Conservation (phyloP, 2,329 filamentous ascomycete genomes). For the Colletotrichum sp. region DNA sequence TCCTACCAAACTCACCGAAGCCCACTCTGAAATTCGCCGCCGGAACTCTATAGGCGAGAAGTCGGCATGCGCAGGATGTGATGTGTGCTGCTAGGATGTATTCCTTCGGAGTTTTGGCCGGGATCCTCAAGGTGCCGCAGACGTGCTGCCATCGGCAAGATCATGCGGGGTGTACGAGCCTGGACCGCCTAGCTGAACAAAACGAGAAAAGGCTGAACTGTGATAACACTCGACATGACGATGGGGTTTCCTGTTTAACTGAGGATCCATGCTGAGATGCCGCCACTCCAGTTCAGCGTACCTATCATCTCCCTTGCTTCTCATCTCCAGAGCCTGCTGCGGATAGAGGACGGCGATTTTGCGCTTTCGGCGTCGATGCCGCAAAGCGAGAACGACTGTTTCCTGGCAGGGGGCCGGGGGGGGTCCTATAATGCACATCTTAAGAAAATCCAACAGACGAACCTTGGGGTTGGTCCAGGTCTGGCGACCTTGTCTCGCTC, state of each 20-base stretch:
- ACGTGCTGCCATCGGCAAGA: neutral
- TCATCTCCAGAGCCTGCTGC: neutral
- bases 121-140: neutral
- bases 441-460: conserved; percentile 27
- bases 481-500: neutral
- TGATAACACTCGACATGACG: neutral
- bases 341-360: neutral
- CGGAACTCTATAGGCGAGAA: neutral
- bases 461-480: neutral
- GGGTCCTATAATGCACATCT: conserved; percentile 31
- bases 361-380: neutral
- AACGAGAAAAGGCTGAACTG: neutral
- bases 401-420: neutral
- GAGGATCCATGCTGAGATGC: neutral
- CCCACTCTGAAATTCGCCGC: neutral
- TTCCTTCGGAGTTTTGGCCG: neutral
- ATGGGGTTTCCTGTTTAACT: neutral
- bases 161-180: neutral
- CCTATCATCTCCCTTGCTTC: neutral
- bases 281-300: neutral
- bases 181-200: neutral
- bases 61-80: neutral
- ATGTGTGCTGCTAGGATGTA: neutral
- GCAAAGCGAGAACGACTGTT: neutral
- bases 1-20: neutral